Base-by-base conservation (phyloP, 768 basidiomycete species). In the Termitomyces sp. region DNA sequence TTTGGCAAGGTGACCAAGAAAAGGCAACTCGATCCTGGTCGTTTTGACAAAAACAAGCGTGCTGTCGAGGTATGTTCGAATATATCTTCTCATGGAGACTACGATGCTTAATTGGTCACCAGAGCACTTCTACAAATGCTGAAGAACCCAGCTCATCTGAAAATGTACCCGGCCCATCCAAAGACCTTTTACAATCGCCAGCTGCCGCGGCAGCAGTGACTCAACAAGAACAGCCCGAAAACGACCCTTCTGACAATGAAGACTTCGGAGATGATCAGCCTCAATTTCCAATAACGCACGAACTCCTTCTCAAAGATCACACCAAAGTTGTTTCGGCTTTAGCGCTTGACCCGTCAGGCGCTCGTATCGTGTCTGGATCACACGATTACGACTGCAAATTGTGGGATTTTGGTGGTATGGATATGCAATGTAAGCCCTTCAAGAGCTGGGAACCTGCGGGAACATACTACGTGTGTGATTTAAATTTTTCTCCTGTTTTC, bases 321-420 rank as follows among this genome's bases (percentile, higher is more conserved):
- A 88, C 83, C 14, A 99, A 98, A 75, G 93, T 97, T 54, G 86
- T 98, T 20, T 93, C 95, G 24, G 94, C 97, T 4, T 77, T 99
- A 20, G 80, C 94, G 0, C 76, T 98, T 48, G 97, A 99, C 72
- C 92, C 94, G 7, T 92, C 95, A 22, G 97, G 97, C 58, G 94
- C 96, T 13, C 85, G 97, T 36, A 74, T 99, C 32, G 73, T 92
- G 18, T 90, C 92, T 9, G 97, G 97, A 16, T 92, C 92, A 20
- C 89, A 98, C 74, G 97, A 99, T 70, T 98, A 98, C 68, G 97
- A 99, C 72, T 87, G 90, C 72, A 98, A 98, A 75, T 72, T 99
- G 54, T 99, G 96, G 95, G 97, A 99, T 73, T 98, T 98, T 72
- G 96, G 96, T 64, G 97, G 97, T 16, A 99, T 99, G 97, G 90